phyloP scores from a whole-genome alignment of 1,139 yeast species.

The Protomyces arabidopsidicola region DNA sequence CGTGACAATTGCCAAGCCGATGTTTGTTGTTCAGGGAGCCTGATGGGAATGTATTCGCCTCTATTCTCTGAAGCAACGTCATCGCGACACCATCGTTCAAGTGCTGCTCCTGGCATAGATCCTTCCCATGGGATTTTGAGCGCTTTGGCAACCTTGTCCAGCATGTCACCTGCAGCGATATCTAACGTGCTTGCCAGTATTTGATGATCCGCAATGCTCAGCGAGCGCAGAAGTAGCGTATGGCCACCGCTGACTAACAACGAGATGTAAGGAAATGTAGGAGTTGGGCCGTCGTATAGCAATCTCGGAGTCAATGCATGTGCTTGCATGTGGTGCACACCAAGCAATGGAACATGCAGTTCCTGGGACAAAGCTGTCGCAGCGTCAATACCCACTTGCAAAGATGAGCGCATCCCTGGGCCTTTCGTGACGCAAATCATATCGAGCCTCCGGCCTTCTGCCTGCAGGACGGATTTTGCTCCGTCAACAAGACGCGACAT shows the following conservation, averaged over 20 bases:
- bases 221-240: constrained; percentile 74
- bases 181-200: constrained; percentile 73
- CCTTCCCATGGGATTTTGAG: constrained; percentile 61
- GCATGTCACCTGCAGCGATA: constrained; percentile 88
- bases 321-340: constrained; percentile 92
- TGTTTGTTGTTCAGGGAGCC: not conserved
- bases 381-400: constrained; percentile 73
- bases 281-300: constrained; percentile 45
- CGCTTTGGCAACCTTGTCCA: constrained; percentile 88
- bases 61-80: not conserved
- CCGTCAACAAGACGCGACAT: constrained; percentile 49
- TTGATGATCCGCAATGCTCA: constrained; percentile 58
- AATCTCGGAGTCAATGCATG: constrained; percentile 73
- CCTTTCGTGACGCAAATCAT: constrained; percentile 88
- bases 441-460: constrained; percentile 49
- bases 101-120: constrained; percentile 76
- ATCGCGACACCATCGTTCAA: constrained; percentile 55
- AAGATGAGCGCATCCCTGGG: constrained; percentile 93
- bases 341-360: constrained; percentile 70
- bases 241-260: constrained; percentile 91
- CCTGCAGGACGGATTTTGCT: constrained; percentile 37
- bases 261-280: constrained; percentile 72
- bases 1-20: constrained; percentile 34
- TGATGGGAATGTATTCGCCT: not conserved
- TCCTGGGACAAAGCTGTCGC: constrained; percentile 83